These are phyloP conservation scores for Arthrobotrys iridis DNA, from an alignment of 2,329 filamentous ascomycete genomes.

Conservation along the genomic window DNA sequence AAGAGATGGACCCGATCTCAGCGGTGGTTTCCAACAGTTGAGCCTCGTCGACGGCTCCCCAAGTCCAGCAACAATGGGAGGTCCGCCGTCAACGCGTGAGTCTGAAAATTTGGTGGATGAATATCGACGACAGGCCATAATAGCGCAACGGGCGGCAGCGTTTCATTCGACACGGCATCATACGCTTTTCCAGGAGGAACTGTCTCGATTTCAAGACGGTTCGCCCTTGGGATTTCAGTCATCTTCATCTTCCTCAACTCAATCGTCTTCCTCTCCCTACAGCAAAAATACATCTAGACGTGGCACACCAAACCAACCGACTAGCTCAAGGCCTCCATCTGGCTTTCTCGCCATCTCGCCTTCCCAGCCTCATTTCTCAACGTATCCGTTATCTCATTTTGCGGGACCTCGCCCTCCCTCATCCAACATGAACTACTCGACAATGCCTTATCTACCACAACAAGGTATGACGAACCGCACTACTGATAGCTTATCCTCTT, in stretches of 20 bases:
- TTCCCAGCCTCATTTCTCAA: conserved; percentile 16
- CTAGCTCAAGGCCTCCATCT: conserved; percentile 16
- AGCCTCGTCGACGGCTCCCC: conserved; percentile 4
- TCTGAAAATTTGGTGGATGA: conserved; percentile 27
- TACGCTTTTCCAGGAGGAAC: conserved; percentile 41
- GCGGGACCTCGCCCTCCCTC: conserved; percentile 14
- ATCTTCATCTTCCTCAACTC: conserved; percentile 42
- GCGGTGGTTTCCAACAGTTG: not conserved
- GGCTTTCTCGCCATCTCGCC: conserved; percentile 16
- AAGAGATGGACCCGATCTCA: not conserved
- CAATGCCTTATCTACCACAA: conserved; percentile 7
- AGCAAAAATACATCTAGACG: conserved; percentile 32
- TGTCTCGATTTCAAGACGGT: conserved; percentile 36
- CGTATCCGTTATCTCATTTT: conserved; percentile 16
- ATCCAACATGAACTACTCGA: conserved; percentile 19
- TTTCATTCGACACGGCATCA: conserved; percentile 42
- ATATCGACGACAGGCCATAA: conserved; percentile 29
- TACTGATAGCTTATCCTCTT: not conserved
- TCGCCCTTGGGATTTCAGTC: conserved; percentile 35
- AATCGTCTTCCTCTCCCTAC: conserved; percentile 35
- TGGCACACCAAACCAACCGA: conserved; percentile 41
- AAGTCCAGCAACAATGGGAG: not conserved
- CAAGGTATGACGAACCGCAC: conserved; percentile 1
- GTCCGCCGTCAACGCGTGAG: conserved; percentile 19
- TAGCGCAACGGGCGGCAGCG: conserved; percentile 27